Conservation (phyloP, 352 stramenopile genomes). For the Phytophthora brassicae region DNA sequence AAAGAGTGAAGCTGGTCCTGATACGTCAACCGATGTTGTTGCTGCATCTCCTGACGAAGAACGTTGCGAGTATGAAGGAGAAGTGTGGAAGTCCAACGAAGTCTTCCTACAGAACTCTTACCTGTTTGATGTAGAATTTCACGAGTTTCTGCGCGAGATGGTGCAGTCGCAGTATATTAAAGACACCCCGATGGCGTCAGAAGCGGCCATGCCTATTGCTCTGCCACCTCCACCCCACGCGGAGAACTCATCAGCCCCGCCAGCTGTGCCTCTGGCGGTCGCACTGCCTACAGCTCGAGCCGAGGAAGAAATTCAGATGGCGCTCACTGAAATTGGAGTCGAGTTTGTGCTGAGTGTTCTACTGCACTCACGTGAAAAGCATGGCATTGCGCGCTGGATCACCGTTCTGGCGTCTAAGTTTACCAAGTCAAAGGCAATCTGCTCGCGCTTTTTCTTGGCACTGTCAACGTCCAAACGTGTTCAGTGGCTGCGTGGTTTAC, state of each 20-base stretch:
- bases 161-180: constrained; percentile 84
- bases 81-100: constrained; percentile 94
- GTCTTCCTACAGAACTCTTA: constrained; percentile 95
- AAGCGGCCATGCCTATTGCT: constrained; percentile 26
- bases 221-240: constrained; percentile 15
- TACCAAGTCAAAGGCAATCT: constrained; percentile 66
- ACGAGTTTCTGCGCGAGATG: constrained; percentile 92
- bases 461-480: constrained; percentile 57
- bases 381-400: constrained; percentile 85
- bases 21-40: constrained; percentile 16
- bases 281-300: constrained; percentile 19
- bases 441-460: constrained; percentile 65
- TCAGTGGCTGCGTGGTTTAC: constrained; percentile 61
- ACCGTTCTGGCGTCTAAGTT: constrained; percentile 78
- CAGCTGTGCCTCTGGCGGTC: constrained; percentile 29
- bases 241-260: constrained; percentile 9
- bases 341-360: constrained; percentile 89
- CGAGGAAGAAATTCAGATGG: constrained; percentile 66
- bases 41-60: constrained; percentile 37
- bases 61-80: constrained; percentile 82
- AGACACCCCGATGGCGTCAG: constrained; percentile 27
- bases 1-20: constrained; percentile 11
- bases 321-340: constrained; percentile 78
- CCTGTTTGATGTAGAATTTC: constrained; percentile 95
- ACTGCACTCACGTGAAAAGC: constrained; percentile 87